Percentiles rank a stretch among this genome's conserved stretches.
These are phyloP conservation scores for Wickerhamomyces chambardii DNA, from an alignment of 805 yeast species.

Conservation along the genomic window DNA sequence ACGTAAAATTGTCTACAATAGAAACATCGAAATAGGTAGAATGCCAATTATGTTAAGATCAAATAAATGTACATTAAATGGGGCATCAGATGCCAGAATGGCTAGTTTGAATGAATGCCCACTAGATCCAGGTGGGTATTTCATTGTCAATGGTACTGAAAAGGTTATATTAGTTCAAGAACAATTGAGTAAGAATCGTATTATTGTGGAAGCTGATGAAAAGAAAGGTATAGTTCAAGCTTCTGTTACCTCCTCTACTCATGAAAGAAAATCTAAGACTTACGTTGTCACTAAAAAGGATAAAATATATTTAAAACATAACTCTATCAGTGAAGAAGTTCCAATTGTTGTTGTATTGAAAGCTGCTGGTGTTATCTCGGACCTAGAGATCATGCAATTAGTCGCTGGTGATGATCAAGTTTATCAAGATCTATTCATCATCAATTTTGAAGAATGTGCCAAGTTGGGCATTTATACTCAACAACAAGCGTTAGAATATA, in stretches of 20 bases:
- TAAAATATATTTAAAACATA: constrained; percentile 85
- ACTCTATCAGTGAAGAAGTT: constrained; percentile 89
- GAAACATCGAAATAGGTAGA: constrained; percentile 89
- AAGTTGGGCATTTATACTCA: constrained; percentile 81
- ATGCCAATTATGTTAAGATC: constrained; percentile 99
- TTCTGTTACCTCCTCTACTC: constrained; percentile 95
- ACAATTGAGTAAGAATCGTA: constrained; percentile 93
- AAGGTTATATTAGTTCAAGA: constrained; percentile 96
- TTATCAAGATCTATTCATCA: constrained; percentile 87
- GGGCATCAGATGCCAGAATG: constrained; percentile 75
- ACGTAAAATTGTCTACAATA: constrained; percentile 79
- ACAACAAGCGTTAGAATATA: constrained; percentile 84
- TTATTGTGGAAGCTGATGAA: constrained; percentile 95
- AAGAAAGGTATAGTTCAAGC: constrained; percentile 94
- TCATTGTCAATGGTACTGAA: constrained; percentile 92
- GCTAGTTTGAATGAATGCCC: constrained; percentile 91
- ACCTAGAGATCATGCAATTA: constrained; percentile 85
- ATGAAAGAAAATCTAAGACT: constrained; percentile 95
- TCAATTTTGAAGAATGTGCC: constrained; percentile 91
- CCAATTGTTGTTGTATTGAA: constrained; percentile 90
- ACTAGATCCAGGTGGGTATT: constrained; percentile 97
- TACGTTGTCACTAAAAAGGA: constrained; percentile 90
- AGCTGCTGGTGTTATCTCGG: constrained; percentile 92
- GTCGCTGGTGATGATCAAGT: constrained; percentile 87
- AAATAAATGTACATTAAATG: constrained; percentile 80